phyloP scores from a whole-genome alignment of 305 asterid genomes.

The Solanum hybrid region DNA sequence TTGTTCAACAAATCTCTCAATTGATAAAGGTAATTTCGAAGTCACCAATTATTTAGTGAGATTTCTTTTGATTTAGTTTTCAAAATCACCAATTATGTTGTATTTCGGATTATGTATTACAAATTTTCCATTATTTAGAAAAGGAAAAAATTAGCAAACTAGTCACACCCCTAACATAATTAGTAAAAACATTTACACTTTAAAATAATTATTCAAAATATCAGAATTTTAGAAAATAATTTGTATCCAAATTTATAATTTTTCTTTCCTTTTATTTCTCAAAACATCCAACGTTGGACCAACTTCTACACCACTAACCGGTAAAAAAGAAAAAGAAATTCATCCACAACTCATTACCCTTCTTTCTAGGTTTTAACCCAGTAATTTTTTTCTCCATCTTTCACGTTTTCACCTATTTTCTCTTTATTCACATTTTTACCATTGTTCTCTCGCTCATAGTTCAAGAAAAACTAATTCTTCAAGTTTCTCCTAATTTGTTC shows the following conservation, averaged over 20 bases:
- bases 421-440: background rate
- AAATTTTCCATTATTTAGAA: background rate
- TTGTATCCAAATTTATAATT: background rate
- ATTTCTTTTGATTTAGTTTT: too few relatives aligned
- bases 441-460: background rate
- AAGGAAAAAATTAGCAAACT: background rate
- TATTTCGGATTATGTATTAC: background rate
- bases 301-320: background rate
- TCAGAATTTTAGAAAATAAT: background rate
- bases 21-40: background rate
- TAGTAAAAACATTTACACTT: too few relatives aligned
- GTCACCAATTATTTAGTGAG: too few relatives aligned
- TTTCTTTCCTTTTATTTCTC: too few relatives aligned
- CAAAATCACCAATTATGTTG: background rate
- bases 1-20: background rate
- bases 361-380: background rate
- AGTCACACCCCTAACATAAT: too few relatives aligned
- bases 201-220: background rate
- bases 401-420: background rate
- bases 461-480: background rate
- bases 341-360: background rate
- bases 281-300: background rate
- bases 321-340: too few relatives aligned
- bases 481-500: background rate
- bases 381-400: background rate